Evolutionary conservation across 2,329 filamentous ascomycete species (phyloP), one percentile per base, ranked within the genome.

Genomic region (Thielaviopsis populi): DNA sequence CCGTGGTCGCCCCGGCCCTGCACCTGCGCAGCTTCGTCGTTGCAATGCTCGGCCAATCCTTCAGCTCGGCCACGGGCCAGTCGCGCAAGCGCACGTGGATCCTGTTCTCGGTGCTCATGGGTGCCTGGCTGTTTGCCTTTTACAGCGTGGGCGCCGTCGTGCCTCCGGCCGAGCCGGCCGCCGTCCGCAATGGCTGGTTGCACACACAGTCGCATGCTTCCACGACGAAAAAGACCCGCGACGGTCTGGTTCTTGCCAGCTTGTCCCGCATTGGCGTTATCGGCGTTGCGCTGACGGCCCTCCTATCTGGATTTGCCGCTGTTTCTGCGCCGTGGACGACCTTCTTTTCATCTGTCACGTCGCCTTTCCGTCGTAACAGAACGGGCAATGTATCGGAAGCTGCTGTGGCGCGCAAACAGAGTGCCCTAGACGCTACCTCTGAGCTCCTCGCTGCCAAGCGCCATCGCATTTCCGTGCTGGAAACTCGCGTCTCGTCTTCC

Each of bases 261-360:
- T 74, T 86, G 42, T 83, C 85, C 71, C 75, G 90, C 54, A 84
- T 95, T 30, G 90, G 89, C 13, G 86, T 95, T 48, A 89, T 95
- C 67, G 90, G 90, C 2, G 90, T 94, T 64, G 85, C 87, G 59
- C 75, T 94, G 62, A 95, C 95, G 89, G 90, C 89, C 17, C 80
- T 91, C 15, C 77, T 95, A n/a, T 89, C 89, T 6, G 90, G 90
- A 0, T 95, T 95, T 70, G 90, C 90, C 5, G 89, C 89, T n/a
- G 87, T 95, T 41, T 91, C 88, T 27, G 87, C 88, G 1, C 84
- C 91, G 1, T 95, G 90, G 89, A 87, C 95, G 70, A 89, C 83
- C 0, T 89, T 95, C 73, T 81, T 84, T 27, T 56, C 63, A 17
- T 65, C 67, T 13, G 40, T 59, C 7, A 83, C 84, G 37, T 82